Evolutionary conservation across 1,139 yeast genomes (phyloP).

Genomic region (Zhuliangozyma parablackwelliae): DNA sequence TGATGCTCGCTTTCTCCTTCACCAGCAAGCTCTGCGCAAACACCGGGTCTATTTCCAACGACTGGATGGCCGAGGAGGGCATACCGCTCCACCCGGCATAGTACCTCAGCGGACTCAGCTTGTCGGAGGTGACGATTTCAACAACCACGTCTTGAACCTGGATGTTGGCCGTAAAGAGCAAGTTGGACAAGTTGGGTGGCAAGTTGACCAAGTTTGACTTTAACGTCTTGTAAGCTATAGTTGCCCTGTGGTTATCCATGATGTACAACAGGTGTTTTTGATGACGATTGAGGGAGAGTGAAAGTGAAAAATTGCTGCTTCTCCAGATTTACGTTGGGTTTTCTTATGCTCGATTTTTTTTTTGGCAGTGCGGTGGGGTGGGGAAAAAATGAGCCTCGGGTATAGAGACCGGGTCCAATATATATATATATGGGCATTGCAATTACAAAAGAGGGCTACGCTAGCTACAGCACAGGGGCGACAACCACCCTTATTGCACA

Average conservation of each 20-base stretch:
- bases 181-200: constrained; percentile 47
- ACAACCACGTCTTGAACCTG: constrained; percentile 60
- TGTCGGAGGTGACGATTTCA: constrained; percentile 25
- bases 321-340: too few relatives aligned
- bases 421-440: too few relatives aligned
- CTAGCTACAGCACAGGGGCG: too few relatives aligned
- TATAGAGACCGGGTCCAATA: too few relatives aligned
- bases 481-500: constrained; percentile 32
- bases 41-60: constrained; percentile 38
- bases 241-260: constrained; percentile 39
- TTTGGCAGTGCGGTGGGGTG: too few relatives aligned
- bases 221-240: constrained; percentile 27
- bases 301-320: too few relatives aligned
- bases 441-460: too few relatives aligned
- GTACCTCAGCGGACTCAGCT: too few relatives aligned
- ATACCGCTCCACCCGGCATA: constrained; percentile 88
- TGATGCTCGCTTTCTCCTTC: constrained; percentile 39
- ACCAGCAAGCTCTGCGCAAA: constrained; percentile 48
- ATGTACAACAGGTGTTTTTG: too few relatives aligned
- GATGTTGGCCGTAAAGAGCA: constrained; percentile 51
- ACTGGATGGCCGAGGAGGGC: constrained; percentile 28
- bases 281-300: too few relatives aligned
- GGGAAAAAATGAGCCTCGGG: too few relatives aligned
- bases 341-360: too few relatives aligned
- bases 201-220: constrained; percentile 56